Percentiles rank a stretch among this genome's conserved stretches.
These are phyloP conservation scores for Mortierella sp. DNA, from an alignment of 371 early-diverging fungal species.

Conservation along the genomic window DNA sequence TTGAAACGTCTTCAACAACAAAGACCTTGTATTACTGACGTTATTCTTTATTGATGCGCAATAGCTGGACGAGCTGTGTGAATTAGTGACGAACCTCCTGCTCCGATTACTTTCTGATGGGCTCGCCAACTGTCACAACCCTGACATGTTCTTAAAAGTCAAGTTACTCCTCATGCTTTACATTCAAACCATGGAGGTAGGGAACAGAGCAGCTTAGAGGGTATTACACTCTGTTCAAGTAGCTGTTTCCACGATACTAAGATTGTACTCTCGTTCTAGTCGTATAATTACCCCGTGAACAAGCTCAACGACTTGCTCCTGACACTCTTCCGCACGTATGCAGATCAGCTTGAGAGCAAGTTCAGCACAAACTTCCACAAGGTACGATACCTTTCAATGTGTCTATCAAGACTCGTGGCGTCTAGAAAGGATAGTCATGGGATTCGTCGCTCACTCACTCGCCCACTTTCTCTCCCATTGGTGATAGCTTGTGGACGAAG, in stretches of 20 bases:
- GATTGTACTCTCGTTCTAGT: slow-evolving; percentile 49
- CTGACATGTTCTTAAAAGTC: slow-evolving; percentile 81
- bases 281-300: slow-evolving; percentile 77
- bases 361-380: slow-evolving; percentile 77
- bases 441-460: neutral
- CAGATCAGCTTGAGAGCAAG: slow-evolving; percentile 78
- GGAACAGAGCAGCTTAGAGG: too few species aligned
- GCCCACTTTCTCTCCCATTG: neutral
- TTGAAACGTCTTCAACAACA: too few species aligned
- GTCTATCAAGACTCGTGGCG: too few species aligned
- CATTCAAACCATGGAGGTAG: slow-evolving; percentile 90
- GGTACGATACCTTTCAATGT: slow-evolving; percentile 52
- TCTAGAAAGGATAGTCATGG: neutral
- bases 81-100: slow-evolving; percentile 82
- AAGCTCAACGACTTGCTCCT: slow-evolving; percentile 77
- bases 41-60: neutral
- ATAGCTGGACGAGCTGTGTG: slow-evolving; percentile 91
- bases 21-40: too few species aligned
- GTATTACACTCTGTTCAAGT: neutral
- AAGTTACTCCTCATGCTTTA: slow-evolving; percentile 82
- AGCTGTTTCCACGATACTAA: too few species aligned
- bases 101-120: slow-evolving; percentile 82
- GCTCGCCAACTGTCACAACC: slow-evolving; percentile 80
- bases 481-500: slow-evolving; percentile 78
- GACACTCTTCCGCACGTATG: slow-evolving; percentile 84